phyloP scores from a whole-genome alignment of 768 basidiomycete species.

The Rhodotorula kratochvilovae region DNA sequence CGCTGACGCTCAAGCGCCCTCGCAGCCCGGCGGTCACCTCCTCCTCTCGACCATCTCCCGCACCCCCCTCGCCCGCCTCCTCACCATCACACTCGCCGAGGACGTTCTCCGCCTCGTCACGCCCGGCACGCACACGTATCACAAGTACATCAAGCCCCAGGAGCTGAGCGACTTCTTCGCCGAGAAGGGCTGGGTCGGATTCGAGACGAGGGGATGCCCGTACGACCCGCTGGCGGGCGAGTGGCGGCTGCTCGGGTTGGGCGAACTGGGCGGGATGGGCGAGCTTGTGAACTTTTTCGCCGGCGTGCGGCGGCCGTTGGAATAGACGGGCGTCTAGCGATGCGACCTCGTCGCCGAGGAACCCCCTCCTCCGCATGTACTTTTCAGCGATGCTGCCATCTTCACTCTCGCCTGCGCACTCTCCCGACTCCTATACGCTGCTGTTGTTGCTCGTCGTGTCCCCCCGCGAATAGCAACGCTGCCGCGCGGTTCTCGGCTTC shows the following conservation, averaged over 20 bases:
- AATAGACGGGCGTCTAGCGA: background rate
- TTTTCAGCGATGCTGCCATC: too few relatives aligned
- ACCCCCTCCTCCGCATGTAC: background rate
- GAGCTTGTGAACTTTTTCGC: slow-evolving; percentile 36
- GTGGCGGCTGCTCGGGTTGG: slow-evolving; percentile 27
- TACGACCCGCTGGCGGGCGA: slow-evolving; percentile 29
- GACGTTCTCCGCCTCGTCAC: slow-evolving; percentile 71
- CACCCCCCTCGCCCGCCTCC: slow-evolving; percentile 64
- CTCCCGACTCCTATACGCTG: too few relatives aligned
- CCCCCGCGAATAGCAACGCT: too few relatives aligned
- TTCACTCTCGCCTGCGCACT: too few relatives aligned
- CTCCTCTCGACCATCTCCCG: slow-evolving; percentile 94
- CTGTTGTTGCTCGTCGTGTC: too few relatives aligned
- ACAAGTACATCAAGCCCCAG: slow-evolving; percentile 79
- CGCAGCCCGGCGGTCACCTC: slow-evolving; percentile 87
- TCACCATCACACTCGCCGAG: slow-evolving; percentile 76
- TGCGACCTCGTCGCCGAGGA: background rate
- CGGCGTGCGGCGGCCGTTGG: slow-evolving; percentile 25
- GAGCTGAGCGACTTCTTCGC: slow-evolving; percentile 78
- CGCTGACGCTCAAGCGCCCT: background rate
- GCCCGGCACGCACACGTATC: slow-evolving; percentile 82
- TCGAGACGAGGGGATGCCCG: slow-evolving; percentile 27
- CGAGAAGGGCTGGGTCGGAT: slow-evolving; percentile 27
- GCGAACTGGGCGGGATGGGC: slow-evolving; percentile 18
- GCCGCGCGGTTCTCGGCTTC: too few relatives aligned